Evolutionary conservation across 2,329 filamentous ascomycete genomes (phyloP), one percentile per base, ranked within the genome.

Genomic region (Fonsecaea monophora): DNA sequence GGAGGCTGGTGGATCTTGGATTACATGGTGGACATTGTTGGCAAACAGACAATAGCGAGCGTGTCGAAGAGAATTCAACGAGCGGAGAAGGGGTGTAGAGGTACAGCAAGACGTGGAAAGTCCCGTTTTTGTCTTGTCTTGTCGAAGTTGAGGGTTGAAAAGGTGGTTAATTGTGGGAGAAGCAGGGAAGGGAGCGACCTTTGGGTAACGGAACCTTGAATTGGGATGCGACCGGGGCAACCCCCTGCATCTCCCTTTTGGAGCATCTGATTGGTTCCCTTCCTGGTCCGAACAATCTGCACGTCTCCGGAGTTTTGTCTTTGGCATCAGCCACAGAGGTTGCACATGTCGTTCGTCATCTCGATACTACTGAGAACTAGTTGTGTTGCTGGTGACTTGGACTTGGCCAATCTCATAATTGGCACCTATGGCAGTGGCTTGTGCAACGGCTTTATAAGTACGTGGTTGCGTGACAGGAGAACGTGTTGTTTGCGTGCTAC

Each of bases 161-260:
- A 13, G 32, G 21, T 50, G 45, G n/a, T 54, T 18, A n/a, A 38
- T 21, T 12, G 5, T 18, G 45, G 2, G 37, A 30, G 13, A 53
- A 61, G 30, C 59, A 62, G 21, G 60, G 60, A 62, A 56, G 53
- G 53, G 48, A 50, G 48, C 25, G 18, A 55, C 53, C 13, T 45
- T 35, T 35, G 53, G 37, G 25, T 53, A 34, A 15, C 18, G 34
- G 21, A 34, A n/a, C 45, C 50, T 45, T 42, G 48, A 61, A 61
- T 38, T 64, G 40, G 61, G 25, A n/a, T 32, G 53, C 53, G 61
- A 13, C 61, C 40, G 13, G 61, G 61, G 40, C 61, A 64, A 57
- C 61, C 21, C 38, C 40, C 13, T 55, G 40, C 40, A 42, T n/a
- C 13, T 8, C 13, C 40, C 40, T n/a, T 13, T 4, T 25, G 8